phyloP scores from a whole-genome alignment of 1,284 basidiomycete genomes.

The Serendipita sp. region DNA sequence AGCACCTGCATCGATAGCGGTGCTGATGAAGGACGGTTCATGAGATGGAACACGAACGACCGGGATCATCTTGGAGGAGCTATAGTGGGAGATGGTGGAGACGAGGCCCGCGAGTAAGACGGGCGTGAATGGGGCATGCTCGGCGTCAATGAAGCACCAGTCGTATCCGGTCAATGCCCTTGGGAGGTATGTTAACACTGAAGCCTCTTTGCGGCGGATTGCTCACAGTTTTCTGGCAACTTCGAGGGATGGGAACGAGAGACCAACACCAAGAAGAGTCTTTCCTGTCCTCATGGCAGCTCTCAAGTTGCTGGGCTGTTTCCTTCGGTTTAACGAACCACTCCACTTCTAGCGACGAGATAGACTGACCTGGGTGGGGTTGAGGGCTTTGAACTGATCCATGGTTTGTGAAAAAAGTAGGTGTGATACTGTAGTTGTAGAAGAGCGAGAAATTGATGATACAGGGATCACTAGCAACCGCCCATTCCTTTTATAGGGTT shows the following conservation, averaged over 20 bases:
- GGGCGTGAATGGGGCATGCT: slow-evolving; percentile 4
- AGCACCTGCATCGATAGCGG: background rate
- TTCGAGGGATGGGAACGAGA: background rate
- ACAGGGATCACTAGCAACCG: too few relatives aligned
- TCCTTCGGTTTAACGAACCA: background rate
- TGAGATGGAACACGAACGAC: background rate
- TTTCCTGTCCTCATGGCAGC: background rate
- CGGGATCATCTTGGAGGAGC: background rate
- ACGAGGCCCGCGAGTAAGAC: background rate
- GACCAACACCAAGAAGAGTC: background rate
- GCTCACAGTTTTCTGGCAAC: background rate
- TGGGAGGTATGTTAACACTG: background rate
- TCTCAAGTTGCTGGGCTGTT: background rate
- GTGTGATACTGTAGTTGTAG: too few relatives aligned
- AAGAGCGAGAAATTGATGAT: too few relatives aligned
- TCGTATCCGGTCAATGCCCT: slow-evolving; percentile 1
- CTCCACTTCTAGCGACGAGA: background rate
- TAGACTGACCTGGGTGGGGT: background rate
- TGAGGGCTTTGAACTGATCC: background rate
- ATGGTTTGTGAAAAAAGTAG: background rate
- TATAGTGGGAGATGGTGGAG: background rate
- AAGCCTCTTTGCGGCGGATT: background rate
- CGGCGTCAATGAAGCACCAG: slow-evolving; percentile 2
- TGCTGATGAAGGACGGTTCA: background rate
- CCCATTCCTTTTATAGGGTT: too few relatives aligned